Evolutionary conservation across 1,284 basidiomycete genomes (phyloP), one percentile per base, ranked within the genome.

Genomic region (Cerrena zonata): DNA sequence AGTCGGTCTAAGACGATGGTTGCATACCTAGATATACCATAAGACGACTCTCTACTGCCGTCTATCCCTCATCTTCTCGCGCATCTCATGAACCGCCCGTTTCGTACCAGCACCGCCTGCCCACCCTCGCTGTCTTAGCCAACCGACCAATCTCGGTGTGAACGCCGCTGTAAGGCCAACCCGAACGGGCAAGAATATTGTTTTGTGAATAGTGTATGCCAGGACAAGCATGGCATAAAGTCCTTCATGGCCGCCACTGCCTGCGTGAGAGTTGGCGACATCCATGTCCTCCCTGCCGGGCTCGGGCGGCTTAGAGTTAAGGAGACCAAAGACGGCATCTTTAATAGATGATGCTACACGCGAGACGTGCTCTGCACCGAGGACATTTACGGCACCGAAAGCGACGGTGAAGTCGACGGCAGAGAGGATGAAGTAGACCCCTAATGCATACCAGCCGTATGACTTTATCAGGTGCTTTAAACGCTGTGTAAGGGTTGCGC

Each of bases 201-300:
- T 96, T 73, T 99, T 99, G 78, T 99, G 95, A 49, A 99, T 84
- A 5, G 90, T 89, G 67, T 94, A 99, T 5, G 96, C 95, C 53
- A 99, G 73, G 0, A 92, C 82, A 38, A 93, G 70, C 80, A 97
- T 96, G 30, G 94, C 93, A 69, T 91, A 94, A 5, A 97, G 69
- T 24, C 88, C 80, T 61, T 89, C 86, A 2, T 80, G 75, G 2
- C 79, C 77, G 24, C 64, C 63, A 12, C 54, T 48, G 44, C 22
- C 36, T 26, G 55, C 57, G 43, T 59, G 56, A 13, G 56, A 53
- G 5, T 60, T 57, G 3, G 65, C 59, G 38, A 57, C 58, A 34
- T 75, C 80, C 51, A 79, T 69, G 60, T 82, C 80, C 51, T 86
- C 82, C 48, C 71, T 67, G 5, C 84, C 87, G 1, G 83, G 82